Base-by-base conservation (phyloP, 352 stramenopile genomes). In the Phytophthora parvispora region DNA sequence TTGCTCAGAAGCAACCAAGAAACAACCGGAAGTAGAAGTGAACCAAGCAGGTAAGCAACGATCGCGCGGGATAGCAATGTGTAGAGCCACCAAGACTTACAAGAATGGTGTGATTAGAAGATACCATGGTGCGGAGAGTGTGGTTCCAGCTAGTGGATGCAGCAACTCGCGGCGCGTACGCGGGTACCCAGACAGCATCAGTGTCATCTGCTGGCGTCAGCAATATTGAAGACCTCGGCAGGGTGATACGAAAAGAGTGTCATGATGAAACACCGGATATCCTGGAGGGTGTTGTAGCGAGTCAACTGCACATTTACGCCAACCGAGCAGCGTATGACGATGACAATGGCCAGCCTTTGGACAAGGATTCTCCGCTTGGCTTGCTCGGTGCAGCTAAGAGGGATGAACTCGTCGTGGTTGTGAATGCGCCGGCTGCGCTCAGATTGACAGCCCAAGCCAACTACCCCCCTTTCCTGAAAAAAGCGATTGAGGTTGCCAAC, bases 261-360 rank as follows among this genome's bases (percentile, higher is more conserved):
- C 6, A 12, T 9, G 27, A 45, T 32, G 20, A 32, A 24, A 60
- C n/a, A 22, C 38, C 16, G 38, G 38, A 47, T 24, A 1, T 36
- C 25, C 53, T 60, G 13, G 24, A 25, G 29, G 15, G 38, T 22
- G 8, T 56, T 25, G 24, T 42, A 13, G 29, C 43, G 9, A 24
- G 0, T 34, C 10, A 49, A 24, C 22, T 55, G 31, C 20, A 4
- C 25, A 22, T 34, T 34, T 53, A 22, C 47, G 24, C 12, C 24
- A 69, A 63, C 31, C 50, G 31, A 57, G 42, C 61, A 24, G 47
- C 13, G 9, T 57, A 60, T 31, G 60, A 60, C 6, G 60, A 60
- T 2, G 6, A 60, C 29, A 48, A 60, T 54, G 40, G 13, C 3
- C 60, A 67, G 49, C 24, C 31, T 22, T 57, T 65, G 58, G 48